A percentile compares a stretch with the other conserved stretches of the same genome.
Evolutionary conservation across 2,329 filamentous ascomycete genomes (phyloP).

Genomic region (Raffaelea arxii): DNA sequence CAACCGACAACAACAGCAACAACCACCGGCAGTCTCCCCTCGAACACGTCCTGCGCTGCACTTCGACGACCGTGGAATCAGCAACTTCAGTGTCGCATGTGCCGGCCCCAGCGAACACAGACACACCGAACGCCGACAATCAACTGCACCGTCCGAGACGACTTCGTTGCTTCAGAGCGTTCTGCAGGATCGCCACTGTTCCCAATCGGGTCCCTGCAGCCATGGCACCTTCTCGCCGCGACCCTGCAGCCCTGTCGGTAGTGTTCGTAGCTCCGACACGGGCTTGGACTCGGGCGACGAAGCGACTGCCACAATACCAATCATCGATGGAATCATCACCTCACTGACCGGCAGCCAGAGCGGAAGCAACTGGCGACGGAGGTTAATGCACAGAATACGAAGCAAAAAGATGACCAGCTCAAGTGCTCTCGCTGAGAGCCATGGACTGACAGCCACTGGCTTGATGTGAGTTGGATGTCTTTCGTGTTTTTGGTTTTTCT

Average conservation of each 20-base stretch:
- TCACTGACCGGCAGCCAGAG: constrained; percentile 28
- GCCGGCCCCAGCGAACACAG: constrained; percentile 15
- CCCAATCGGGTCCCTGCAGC: constrained; percentile 44
- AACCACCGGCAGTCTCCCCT: constrained; percentile 10
- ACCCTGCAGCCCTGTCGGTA: constrained; percentile 38
- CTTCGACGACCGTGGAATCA: constrained; percentile 11
- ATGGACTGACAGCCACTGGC: constrained; percentile 64
- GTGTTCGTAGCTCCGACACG: constrained; percentile 20
- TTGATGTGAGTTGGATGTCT: constrained; percentile 56
- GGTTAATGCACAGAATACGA: constrained; percentile 19
- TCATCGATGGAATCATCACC: constrained; percentile 29
- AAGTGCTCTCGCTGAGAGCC: constrained; percentile 57
- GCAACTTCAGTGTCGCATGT: constrained; percentile 7
- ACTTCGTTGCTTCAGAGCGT: constrained; percentile 36
- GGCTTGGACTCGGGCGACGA: constrained; percentile 22
- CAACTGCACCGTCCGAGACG: constrained; percentile 32
- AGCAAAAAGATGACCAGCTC: constrained; percentile 63
- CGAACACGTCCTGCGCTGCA: constrained; percentile 7
- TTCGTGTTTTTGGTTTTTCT: constrained; percentile 1
- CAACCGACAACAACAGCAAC: not conserved
- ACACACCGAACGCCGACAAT: too few relatives aligned
- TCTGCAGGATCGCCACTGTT: constrained; percentile 24
- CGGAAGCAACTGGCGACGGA: constrained; percentile 37
- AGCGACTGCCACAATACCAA: constrained; percentile 24
- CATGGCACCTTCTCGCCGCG: constrained; percentile 72